Base-by-base conservation (phyloP, 352 stramenopile species). In the Halophytophthora batemanensis region DNA sequence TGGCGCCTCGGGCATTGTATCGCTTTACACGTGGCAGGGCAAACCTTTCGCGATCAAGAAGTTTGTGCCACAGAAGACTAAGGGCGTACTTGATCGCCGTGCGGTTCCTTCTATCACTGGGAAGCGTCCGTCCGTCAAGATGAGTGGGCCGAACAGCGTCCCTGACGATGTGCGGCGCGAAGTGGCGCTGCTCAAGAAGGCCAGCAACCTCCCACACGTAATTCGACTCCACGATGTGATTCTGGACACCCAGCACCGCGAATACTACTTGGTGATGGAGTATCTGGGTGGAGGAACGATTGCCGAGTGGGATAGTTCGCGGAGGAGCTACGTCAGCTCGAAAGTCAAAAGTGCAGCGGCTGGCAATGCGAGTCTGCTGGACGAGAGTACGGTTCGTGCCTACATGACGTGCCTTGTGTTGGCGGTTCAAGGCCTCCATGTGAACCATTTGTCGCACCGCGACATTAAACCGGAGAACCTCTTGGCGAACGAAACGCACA, bases 401-500 rank as follows among this genome's bases (percentile, higher is more conserved):
- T 89, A 87, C 60, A 64, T 80, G 41, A 84, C 69, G 1, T 71
- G 84, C 41, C 54, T 87, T 8, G 62, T 87, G 23, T 48, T 91
- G 2, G 85, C 82, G 6, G 66, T 94, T 21, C 75, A 90, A 37
- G 82, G 82, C 7, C 57, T 94, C 2, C 86, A 96, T 46, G 54
- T 70, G 17, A 86, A 90, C 42, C 70, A 83, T 3, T 50, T 94
- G 3, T 85, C 81, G 13, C 86, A 96, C 45, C 82, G 86, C 17
- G 86, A 96, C 50, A 92, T 96, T 57, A 96, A 96, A 46, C 81
- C 81, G 2, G 81, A 89, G 45, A 92, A 92, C 36, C 61, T 92
- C 38, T 82, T 92, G 69, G 72, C 77, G 1, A 64, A 78, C 43
- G 74, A 88, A 14, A 53, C 76, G 19, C 59, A 66, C 10, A 73